phyloP scores from a whole-genome alignment of 306 rosid genomes.

The Boehmeria nivea region DNA sequence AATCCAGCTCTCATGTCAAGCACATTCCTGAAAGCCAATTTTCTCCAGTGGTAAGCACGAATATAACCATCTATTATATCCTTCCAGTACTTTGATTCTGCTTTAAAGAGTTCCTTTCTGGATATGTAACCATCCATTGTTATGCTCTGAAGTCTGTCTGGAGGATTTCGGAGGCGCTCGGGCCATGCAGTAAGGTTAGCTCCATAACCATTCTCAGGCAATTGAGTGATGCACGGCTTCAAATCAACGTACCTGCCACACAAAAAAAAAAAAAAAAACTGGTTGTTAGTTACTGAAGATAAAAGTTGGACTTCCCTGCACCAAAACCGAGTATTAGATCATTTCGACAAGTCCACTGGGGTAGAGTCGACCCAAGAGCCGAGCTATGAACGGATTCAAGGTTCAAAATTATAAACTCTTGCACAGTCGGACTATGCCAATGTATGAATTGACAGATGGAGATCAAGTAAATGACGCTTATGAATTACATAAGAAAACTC shows the following conservation, averaged over 20 bases:
- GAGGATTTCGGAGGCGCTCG: conserved; percentile 62
- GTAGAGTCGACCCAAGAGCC: no score
- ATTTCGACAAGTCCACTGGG: not conserved
- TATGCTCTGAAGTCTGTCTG: conserved; percentile 78
- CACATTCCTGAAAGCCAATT: conserved; percentile 56
- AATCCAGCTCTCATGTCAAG: conserved; percentile 91
- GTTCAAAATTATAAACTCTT: no score
- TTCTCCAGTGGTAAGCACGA: conserved; percentile 57
- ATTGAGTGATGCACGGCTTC: conserved; percentile 59
- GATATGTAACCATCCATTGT: conserved; percentile 66
- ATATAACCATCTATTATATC: conserved; percentile 64
- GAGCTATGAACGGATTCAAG: not conserved
- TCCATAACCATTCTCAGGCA: conserved; percentile 65
- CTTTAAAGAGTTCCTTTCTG: conserved; percentile 66
- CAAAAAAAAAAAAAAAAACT: not conserved
- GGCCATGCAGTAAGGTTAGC: conserved; percentile 70
- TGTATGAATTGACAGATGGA: not conserved
- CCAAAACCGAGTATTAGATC: no score
- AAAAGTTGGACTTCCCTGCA: no score
- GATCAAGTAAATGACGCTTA: no score
- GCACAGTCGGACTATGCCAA: not conserved
- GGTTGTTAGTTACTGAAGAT: not conserved
- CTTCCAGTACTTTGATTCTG: conserved; percentile 79
- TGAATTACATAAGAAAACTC: no score
- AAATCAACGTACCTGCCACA: conserved; percentile 60